Conservation (phyloP, 2,329 filamentous ascomycete species). For the Aspergillus ochraceus region DNA sequence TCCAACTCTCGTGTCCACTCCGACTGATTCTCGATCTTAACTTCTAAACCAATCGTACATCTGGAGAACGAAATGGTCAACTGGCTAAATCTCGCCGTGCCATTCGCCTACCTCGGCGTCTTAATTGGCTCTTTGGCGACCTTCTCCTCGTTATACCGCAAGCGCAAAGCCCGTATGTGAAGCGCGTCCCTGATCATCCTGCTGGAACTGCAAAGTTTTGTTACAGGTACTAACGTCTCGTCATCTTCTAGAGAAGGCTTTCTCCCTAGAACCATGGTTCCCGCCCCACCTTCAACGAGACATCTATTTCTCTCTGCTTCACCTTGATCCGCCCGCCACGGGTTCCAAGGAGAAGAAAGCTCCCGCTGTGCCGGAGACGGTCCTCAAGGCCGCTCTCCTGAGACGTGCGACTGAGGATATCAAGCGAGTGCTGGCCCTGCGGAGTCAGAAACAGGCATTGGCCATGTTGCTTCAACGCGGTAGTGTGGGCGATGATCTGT, state of each 20-base stretch:
- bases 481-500: conserved; percentile 92
- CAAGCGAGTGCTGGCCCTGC: conserved; percentile 82
- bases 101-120: conserved; percentile 85
- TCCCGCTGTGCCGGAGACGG: conserved; percentile 72
- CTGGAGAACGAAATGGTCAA: conserved; percentile 54
- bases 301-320: conserved; percentile 88
- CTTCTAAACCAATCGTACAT: conserved; percentile 3
- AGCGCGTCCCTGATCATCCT: neutral
- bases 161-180: conserved; percentile 76
- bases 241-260: conserved; percentile 64
- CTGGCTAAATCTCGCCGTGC: conserved; percentile 83
- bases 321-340: conserved; percentile 61
- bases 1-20: neutral
- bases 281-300: conserved; percentile 86
- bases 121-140: conserved; percentile 85
- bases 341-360: conserved; percentile 63
- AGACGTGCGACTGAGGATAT: conserved; percentile 92
- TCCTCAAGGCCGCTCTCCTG: conserved; percentile 84
- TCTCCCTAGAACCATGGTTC: conserved; percentile 93
- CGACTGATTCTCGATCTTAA: neutral
- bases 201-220: conserved; percentile 13
- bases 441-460: conserved; percentile 84
- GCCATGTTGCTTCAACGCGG: conserved; percentile 81
- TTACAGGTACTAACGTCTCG: conserved; percentile 12
- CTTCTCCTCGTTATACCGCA: conserved; percentile 90